phyloP scores from a whole-genome alignment of 2,329 filamentous ascomycete species.

The Pseudocercospora macadamiae region DNA sequence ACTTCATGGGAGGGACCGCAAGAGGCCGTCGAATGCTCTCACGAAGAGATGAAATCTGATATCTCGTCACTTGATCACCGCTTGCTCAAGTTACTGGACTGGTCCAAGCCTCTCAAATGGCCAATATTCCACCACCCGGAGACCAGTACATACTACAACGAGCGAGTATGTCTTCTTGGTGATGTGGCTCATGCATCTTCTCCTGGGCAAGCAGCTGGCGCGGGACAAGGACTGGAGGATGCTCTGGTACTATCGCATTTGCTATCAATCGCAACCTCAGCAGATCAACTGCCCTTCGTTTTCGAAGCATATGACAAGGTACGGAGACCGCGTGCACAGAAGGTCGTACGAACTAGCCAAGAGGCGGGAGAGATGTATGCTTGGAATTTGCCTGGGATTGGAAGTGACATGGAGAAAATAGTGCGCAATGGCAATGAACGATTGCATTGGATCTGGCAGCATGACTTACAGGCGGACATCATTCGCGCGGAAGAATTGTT shows the following conservation, averaged over 20 bases:
- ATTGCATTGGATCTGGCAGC: slow-evolving; percentile 23
- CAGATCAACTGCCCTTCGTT: not conserved
- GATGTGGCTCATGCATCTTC: slow-evolving; percentile 62
- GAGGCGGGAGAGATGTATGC: slow-evolving; percentile 19
- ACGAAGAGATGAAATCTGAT: slow-evolving; percentile 17
- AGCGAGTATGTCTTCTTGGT: slow-evolving; percentile 52
- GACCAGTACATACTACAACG: slow-evolving; percentile 44
- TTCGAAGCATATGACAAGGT: slow-evolving; percentile 16
- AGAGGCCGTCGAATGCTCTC: slow-evolving; percentile 38
- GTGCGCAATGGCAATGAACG: slow-evolving; percentile 16
- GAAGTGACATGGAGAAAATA: slow-evolving; percentile 19
- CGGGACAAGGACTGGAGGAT: slow-evolving; percentile 62
- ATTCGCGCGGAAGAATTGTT: not conserved
- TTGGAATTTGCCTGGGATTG: slow-evolving; percentile 10
- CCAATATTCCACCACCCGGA: slow-evolving; percentile 51
- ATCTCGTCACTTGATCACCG: slow-evolving; percentile 11
- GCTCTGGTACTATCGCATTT: slow-evolving; percentile 45
- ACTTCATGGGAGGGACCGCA: slow-evolving; percentile 42
- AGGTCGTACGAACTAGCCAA: slow-evolving; percentile 14
- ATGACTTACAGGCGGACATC: slow-evolving; percentile 16
- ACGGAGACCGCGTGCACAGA: slow-evolving; percentile 20
- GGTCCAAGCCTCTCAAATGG: slow-evolving; percentile 50
- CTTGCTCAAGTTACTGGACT: slow-evolving; percentile 13
- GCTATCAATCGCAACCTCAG: not conserved
- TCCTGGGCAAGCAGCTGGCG: slow-evolving; percentile 60